phyloP scores from a whole-genome alignment of 2,329 filamentous ascomycete species.

The Thielaviopsis musarum region DNA sequence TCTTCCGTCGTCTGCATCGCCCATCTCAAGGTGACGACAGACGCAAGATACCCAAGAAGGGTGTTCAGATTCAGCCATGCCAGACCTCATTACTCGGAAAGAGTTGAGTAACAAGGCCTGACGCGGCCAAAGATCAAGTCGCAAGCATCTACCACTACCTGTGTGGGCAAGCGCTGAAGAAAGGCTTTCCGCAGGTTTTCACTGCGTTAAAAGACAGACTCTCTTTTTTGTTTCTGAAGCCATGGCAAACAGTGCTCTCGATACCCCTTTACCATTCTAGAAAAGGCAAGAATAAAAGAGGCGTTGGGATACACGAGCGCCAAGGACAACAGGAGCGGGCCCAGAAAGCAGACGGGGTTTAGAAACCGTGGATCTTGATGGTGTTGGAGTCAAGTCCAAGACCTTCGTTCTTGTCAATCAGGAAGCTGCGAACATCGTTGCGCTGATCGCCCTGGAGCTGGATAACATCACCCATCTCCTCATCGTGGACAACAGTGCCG shows the following conservation, averaged over 20 bases:
- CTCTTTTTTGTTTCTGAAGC: constrained; percentile 1
- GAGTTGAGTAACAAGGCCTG: background rate
- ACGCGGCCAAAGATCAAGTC: background rate
- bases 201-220: constrained; percentile 8
- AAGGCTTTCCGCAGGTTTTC: constrained; percentile 10
- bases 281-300: background rate
- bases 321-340: constrained; percentile 13
- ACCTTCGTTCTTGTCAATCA: constrained; percentile 88
- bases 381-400: constrained; percentile 89
- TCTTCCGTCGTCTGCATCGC: constrained; percentile 1
- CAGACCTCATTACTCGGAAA: background rate
- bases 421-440: constrained; percentile 96
- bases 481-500: constrained; percentile 96
- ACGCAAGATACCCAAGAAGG: background rate
- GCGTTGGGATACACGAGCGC: constrained; percentile 15
- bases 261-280: background rate
- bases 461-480: constrained; percentile 97
- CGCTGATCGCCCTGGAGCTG: constrained; percentile 99
- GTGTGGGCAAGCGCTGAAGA: constrained; percentile 3
- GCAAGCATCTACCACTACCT: constrained; percentile 1
- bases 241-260: background rate
- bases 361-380: constrained; percentile 65
- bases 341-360: constrained; percentile 16
- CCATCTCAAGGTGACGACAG: constrained; percentile 3
- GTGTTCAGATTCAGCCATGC: background rate